Evolutionary conservation across 176 grass and related monocot species (phyloP), one percentile per base, ranked within the genome.

Genomic region (Aegilops longissima): DNA sequence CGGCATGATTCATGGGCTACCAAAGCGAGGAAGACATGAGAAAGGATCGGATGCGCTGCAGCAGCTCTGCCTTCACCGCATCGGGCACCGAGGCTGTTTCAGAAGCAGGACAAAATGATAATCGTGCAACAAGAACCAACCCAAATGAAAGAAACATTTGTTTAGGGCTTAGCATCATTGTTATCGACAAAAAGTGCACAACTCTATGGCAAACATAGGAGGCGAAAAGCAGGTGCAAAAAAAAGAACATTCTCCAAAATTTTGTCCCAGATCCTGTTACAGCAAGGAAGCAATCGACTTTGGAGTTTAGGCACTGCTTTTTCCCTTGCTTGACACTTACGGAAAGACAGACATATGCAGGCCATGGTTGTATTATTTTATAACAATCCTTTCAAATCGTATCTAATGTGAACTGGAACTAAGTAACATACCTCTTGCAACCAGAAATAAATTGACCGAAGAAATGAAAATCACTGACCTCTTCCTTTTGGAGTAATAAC

Each of bases 401-500:
- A 76, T 39, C 21, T 30, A 5, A 12, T 59, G 68, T 17, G 61
- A 8, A 35, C 3, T 78, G 17, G 72, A 91, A 68, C 11, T n/a
- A 66, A 66, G 66, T 65, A 70, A 1, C 14, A 29, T 87, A 34
- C 35, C 12, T 51, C 7, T 24, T 80, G 34, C 27, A 76, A 42
- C 40, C 54, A 69, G 12, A 71, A 78, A 71, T 71, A 21, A 89
- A 81, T 70, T 70, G 56, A 66, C 18, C 29, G 27, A 67, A 65
- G 18, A 61, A 67, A 87, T 17, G 8, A 83, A 54, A 80, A 92
- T 75, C 25, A 10, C 47, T 88, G 38, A 94, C 97, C 94, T 94
- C 97, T 92, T 82, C 97, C 97, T 92, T 96, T 94, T 10, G 90
- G 94, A 61, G 97, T 99, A 84, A 99, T 96, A 76, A 94, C 87